Evolutionary conservation across 495 filamentous ascomycete species (phyloP).

Genomic region (Massariosphaeria phaeospora): DNA sequence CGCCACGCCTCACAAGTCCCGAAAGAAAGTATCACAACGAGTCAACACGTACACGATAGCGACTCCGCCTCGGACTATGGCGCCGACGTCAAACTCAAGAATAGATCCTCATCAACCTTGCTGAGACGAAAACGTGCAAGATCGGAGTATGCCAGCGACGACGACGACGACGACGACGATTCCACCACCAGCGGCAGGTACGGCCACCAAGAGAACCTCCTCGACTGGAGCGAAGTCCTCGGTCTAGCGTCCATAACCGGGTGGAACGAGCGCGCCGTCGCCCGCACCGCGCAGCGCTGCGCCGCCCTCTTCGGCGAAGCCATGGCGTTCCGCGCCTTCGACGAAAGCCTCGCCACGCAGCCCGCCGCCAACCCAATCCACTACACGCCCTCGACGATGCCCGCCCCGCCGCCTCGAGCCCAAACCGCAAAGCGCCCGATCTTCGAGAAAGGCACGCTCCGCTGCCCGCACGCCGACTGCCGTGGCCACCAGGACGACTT

Average conservation of each 20-base stretch:
- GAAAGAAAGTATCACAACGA: neutral
- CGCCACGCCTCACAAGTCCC: neutral
- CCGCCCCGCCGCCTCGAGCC: neutral
- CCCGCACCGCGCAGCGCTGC: constrained; percentile 64
- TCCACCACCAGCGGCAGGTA: neutral
- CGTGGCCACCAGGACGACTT: constrained; percentile 22
- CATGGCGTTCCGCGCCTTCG: constrained; percentile 53
- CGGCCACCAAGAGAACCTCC: constrained; percentile 34
- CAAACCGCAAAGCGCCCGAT: constrained; percentile 10
- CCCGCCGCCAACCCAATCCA: constrained; percentile 3
- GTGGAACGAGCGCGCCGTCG: constrained; percentile 56
- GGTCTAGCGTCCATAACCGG: constrained; percentile 67
- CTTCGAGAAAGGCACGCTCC: constrained; percentile 10
- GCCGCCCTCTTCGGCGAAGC: constrained; percentile 62
- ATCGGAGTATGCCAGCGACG: neutral
- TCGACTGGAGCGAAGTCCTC: constrained; percentile 79
- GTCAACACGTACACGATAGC: neutral
- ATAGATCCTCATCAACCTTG: neutral
- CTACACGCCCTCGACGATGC: constrained; percentile 17
- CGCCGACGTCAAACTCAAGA: neutral
- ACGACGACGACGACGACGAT: neutral
- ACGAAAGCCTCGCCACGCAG: constrained; percentile 17
- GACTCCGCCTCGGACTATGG: constrained; percentile 14
- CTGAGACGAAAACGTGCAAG: no score
- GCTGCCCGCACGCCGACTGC: constrained; percentile 28